These are phyloP conservation scores for Casuarina cunninghamiana DNA, from an alignment of 306 rosid genomes.

Conservation along the genomic window DNA sequence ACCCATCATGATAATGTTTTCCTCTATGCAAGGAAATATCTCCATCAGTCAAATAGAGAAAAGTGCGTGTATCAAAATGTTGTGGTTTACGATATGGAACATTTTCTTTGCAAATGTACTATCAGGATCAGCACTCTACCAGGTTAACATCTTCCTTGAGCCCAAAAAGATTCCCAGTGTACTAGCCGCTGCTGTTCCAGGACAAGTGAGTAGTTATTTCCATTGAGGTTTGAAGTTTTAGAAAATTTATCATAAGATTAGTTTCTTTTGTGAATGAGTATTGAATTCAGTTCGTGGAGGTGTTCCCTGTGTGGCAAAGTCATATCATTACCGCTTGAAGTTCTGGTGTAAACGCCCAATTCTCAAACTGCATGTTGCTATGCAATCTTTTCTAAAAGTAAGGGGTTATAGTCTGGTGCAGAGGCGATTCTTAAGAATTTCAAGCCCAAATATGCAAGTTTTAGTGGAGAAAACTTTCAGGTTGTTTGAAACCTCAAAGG, in stretches of 20 bases:
- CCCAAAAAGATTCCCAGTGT: conserved; percentile 67
- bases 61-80: conserved; percentile 71
- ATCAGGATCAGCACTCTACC: conserved; percentile 75
- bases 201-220: conserved; percentile 56
- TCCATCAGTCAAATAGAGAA: conserved; percentile 66
- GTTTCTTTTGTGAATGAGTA: background rate
- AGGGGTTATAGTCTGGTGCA: background rate
- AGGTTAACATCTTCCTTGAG: conserved; percentile 62
- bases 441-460: background rate
- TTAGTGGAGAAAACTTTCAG: background rate
- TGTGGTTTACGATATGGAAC: conserved; percentile 85
- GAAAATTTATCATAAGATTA: conserved; percentile 12
- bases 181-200: conserved; percentile 84
- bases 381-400: background rate
- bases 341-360: background rate
- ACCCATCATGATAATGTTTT: conserved; percentile 69
- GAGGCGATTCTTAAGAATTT: background rate
- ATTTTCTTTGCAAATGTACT: conserved; percentile 83
- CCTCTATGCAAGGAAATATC: conserved; percentile 74
- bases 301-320: background rate
- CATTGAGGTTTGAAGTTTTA: background rate
- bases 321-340: background rate
- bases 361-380: background rate
- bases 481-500: background rate
- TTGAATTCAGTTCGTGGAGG: background rate